Percentiles rank a stretch among this genome's conserved stretches.
Conservation (phyloP, 2,329 filamentous ascomycete genomes). For the Plenodomus tracheiphilus region DNA sequence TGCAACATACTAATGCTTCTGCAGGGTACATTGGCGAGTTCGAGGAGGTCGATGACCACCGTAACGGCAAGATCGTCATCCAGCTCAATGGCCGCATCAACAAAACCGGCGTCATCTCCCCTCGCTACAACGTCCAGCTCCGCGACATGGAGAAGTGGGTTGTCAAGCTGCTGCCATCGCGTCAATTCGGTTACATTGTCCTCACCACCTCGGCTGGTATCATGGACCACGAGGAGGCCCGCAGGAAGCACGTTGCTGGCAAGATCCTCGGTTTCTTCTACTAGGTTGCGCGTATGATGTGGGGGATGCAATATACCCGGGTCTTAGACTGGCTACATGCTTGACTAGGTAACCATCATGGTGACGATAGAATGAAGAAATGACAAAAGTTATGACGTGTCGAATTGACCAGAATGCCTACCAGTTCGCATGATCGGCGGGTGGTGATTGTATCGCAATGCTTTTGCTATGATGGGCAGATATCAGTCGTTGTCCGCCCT, state of each 20-base stretch:
- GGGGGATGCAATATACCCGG: slow-evolving; percentile 37
- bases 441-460: too few relatives aligned
- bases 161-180: slow-evolving; percentile 95
- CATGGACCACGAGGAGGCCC: slow-evolving; percentile 99
- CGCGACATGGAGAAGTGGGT: slow-evolving; percentile 99
- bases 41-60: slow-evolving; percentile 99
- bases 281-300: slow-evolving; percentile 56
- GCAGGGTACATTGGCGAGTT: slow-evolving; percentile 99
- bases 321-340: slow-evolving; percentile 25
- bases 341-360: slow-evolving; percentile 32
- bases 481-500: too few relatives aligned
- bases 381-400: slow-evolving; percentile 23
- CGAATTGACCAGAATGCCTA: background rate
- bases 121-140: slow-evolving; percentile 99
- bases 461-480: too few relatives aligned
- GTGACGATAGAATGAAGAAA: slow-evolving; percentile 34
- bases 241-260: slow-evolving; percentile 97
- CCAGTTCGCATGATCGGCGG: slow-evolving; percentile 1
- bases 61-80: slow-evolving; percentile 99
- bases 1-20: slow-evolving; percentile 75
- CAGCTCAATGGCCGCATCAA: slow-evolving; percentile 99
- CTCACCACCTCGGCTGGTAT: slow-evolving; percentile 99
- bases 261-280: slow-evolving; percentile 99
- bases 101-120: slow-evolving; percentile 99
- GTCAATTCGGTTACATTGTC: slow-evolving; percentile 99